Evolutionary conservation across 2,329 filamentous ascomycete genomes (phyloP), one percentile per base, ranked within the genome.

Genomic region (Calonectria pseudoturangicola): DNA sequence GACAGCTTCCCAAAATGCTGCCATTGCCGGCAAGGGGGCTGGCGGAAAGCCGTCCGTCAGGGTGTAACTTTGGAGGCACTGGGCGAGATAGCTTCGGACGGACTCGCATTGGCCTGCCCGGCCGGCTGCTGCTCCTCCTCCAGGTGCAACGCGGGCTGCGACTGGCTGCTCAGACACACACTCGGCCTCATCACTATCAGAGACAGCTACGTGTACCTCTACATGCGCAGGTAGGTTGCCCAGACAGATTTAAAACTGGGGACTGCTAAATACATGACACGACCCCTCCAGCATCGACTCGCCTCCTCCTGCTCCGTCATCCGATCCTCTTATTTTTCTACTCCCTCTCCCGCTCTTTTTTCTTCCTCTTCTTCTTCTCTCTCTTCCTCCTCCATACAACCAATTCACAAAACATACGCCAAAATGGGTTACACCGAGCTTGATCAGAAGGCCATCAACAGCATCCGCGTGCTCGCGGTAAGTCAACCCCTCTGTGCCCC

Each of bases 401-500:
- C 74, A 78, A 70, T 71, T 51, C 75, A 71, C 65, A 70, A 76
- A 72, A 81, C 80, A 81, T 82, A 76, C 84, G 87, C 84, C 86
- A 92, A 84, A 86, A 98, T 98, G 96, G 92, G 92, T 86, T 98
- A 94, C 91, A 90, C 91, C 85, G 94, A 98, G 83, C 86, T 93
- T 84, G 97, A 99, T 87, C 89, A 93, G 90, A 92, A 95, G 88
- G 94, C 95, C 84, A 95, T 99, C 89, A 98, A 98, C 93, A 98
- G 96, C 87, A 98, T 99, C 90, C 95, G 97, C 86, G 88, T 95
- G 84, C 92, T 99, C 82, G 96, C 97, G 86, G 97, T 98, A 93
- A 87, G 95, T 93, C 75, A 69, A 69, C 56, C 70, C 74, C 76
- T 75, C 79, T 41, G 39, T 33, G 15, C 50, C 36, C 74, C 70